These are phyloP conservation scores for Tilletia walkeri DNA, from an alignment of 1,284 basidiomycete species.

Conservation along the genomic window DNA sequence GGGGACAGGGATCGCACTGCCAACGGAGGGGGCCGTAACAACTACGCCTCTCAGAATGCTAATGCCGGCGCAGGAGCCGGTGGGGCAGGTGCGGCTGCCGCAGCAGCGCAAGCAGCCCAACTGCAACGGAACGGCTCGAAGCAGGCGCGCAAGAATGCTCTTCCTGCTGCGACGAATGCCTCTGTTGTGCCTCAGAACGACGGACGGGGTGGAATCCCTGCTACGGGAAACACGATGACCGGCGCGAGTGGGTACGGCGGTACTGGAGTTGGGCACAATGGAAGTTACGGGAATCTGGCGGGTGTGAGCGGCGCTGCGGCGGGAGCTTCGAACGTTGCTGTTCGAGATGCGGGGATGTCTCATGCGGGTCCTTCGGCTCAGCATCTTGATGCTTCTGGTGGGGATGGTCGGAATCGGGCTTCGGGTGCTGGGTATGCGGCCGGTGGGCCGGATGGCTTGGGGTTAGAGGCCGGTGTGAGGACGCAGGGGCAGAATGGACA, in stretches of 20 bases:
- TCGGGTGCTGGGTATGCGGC: slow-evolving; percentile 17
- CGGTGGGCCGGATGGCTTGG: slow-evolving; percentile 22
- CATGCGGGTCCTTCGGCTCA: slow-evolving; percentile 21
- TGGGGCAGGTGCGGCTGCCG: background rate
- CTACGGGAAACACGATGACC: slow-evolving; percentile 1
- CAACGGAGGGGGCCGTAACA: slow-evolving; percentile 1
- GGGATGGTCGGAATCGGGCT: slow-evolving; percentile 11
- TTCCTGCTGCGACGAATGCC: slow-evolving; percentile 22
- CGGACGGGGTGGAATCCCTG: background rate
- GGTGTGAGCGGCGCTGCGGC: slow-evolving; percentile 27
- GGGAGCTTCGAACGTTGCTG: slow-evolving; percentile 46
- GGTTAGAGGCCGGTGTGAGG: slow-evolving; percentile 21
- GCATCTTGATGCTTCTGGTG: slow-evolving; percentile 28
- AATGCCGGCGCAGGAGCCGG: slow-evolving; percentile 20
- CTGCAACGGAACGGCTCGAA: slow-evolving; percentile 42
- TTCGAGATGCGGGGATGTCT: slow-evolving; percentile 38
- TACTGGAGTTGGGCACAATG: slow-evolving; percentile 36
- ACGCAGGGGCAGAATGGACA: slow-evolving; percentile 27
- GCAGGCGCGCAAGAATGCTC: slow-evolving; percentile 43
- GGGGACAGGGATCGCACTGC: slow-evolving; percentile 21
- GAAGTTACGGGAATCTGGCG: slow-evolving; percentile 32
- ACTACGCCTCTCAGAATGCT: slow-evolving; percentile 25
- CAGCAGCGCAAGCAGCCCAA: slow-evolving; percentile 27
- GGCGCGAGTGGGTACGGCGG: slow-evolving; percentile 12
- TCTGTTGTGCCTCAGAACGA: slow-evolving; percentile 1